A percentile compares a stretch with the other conserved stretches of the same genome.
These are phyloP conservation scores for Alternaria hordeiaustralica DNA, from an alignment of 2,329 filamentous ascomycete species.

Conservation along the genomic window DNA sequence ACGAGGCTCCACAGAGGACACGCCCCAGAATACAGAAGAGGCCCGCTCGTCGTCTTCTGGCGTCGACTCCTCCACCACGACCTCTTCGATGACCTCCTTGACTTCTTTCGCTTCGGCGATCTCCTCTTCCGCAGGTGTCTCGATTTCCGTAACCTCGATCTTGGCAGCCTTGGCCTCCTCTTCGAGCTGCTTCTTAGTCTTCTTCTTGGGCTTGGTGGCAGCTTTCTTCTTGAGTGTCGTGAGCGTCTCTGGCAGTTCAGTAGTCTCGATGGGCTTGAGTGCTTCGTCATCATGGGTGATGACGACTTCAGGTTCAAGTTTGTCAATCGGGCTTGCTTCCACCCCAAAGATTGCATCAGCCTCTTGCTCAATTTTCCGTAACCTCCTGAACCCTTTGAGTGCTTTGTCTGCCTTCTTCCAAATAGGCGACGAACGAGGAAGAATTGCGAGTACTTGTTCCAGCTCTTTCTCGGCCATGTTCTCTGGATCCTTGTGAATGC, in stretches of 20 bases:
- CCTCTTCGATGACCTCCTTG: slow-evolving; percentile 37
- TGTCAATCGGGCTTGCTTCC: slow-evolving; percentile 55
- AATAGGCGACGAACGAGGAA: slow-evolving; percentile 67
- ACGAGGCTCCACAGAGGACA: slow-evolving; percentile 65
- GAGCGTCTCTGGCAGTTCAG: slow-evolving; percentile 39
- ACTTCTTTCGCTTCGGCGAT: slow-evolving; percentile 54
- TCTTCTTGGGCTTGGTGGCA: slow-evolving; percentile 69
- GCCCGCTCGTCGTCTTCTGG: slow-evolving; percentile 49
- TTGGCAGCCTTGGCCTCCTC: slow-evolving; percentile 55
- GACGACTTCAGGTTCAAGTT: slow-evolving; percentile 44
- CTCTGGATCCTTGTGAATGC: slow-evolving; percentile 68
- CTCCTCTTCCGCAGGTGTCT: slow-evolving; percentile 36
- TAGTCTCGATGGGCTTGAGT: slow-evolving; percentile 46
- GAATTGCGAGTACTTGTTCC: slow-evolving; percentile 62
- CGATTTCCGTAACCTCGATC: slow-evolving; percentile 51
- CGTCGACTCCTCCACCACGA: slow-evolving; percentile 37
- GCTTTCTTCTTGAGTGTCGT: slow-evolving; percentile 43
- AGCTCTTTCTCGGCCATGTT: slow-evolving; percentile 70
- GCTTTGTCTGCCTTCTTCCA: slow-evolving; percentile 76
- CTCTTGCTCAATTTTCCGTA: slow-evolving; percentile 82
- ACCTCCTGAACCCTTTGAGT: slow-evolving; percentile 59
- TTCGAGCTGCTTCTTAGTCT: slow-evolving; percentile 77
- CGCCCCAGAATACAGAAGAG: slow-evolving; percentile 66
- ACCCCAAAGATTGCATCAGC: slow-evolving; percentile 72
- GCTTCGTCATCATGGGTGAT: slow-evolving; percentile 54